Percentiles rank a stretch among this genome's conserved stretches.
phyloP scores from a whole-genome alignment of 805 yeast species.

The Osmozyma mogii region DNA sequence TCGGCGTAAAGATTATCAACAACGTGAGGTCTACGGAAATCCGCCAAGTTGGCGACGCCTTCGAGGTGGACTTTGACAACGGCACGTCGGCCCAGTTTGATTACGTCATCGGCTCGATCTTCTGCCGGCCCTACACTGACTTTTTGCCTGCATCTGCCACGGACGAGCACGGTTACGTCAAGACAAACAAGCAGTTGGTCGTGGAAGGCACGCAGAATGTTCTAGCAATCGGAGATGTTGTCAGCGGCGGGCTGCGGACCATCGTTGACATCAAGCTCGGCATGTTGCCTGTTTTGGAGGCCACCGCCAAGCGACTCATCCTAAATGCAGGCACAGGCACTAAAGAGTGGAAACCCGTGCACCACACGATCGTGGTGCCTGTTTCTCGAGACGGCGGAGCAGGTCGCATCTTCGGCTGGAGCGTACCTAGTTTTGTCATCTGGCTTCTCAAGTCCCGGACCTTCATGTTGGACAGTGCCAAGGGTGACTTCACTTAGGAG shows the following conservation, averaged over 20 bases:
- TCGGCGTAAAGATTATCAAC: constrained; percentile 11
- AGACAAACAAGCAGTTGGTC: constrained; percentile 19
- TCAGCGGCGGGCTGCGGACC: constrained; percentile 14
- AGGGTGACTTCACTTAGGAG: constrained; percentile 7
- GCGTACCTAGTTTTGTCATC: constrained; percentile 23
- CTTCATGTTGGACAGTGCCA: constrained; percentile 19
- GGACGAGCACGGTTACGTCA: constrained; percentile 21
- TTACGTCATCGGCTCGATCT: constrained; percentile 21
- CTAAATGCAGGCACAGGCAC: neutral
- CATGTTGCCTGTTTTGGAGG: constrained; percentile 14
- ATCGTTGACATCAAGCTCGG: constrained; percentile 19
- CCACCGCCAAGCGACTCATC: constrained; percentile 5
- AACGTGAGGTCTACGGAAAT: constrained; percentile 7
- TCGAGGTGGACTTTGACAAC: constrained; percentile 11
- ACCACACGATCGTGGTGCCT: constrained; percentile 19
- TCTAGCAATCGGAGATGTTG: constrained; percentile 29
- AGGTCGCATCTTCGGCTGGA: constrained; percentile 22
- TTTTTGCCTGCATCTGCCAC: constrained; percentile 18
- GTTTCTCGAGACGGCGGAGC: constrained; percentile 30
- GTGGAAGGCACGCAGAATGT: constrained; percentile 20
- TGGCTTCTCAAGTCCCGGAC: constrained; percentile 19
- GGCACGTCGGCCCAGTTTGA: constrained; percentile 17
- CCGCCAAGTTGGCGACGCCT: constrained; percentile 8
- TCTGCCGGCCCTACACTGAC: constrained; percentile 24
- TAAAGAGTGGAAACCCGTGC: constrained; percentile 4